These are phyloP conservation scores for Acanthamoeba healyi DNA, from an alignment of 208 protist species.

Conservation along the genomic window DNA sequence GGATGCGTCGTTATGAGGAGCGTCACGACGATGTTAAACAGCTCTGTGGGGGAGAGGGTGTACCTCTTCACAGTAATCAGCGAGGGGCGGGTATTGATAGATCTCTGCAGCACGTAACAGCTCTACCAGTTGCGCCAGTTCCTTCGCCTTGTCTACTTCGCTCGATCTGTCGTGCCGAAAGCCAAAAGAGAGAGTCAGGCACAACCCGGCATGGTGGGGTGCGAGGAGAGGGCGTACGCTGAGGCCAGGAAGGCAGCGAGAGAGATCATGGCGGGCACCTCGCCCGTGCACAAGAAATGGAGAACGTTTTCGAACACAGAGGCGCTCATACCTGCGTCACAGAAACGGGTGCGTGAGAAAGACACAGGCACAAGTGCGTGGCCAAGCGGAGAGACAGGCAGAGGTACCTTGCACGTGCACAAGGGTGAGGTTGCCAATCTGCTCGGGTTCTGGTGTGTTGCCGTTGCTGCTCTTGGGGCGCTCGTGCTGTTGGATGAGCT, in stretches of 20 bases:
- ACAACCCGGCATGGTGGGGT: too few relatives aligned
- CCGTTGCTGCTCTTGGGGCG: background rate
- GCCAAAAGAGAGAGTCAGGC: too few relatives aligned
- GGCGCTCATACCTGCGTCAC: background rate
- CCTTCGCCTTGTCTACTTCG: background rate
- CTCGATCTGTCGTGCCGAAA: slow-evolving; percentile 37
- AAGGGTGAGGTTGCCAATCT: slow-evolving; percentile 28
- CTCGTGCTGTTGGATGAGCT: slow-evolving; percentile 44
- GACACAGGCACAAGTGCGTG: too few relatives aligned
- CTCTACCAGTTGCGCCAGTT: slow-evolving; percentile 10
- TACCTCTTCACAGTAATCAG: slow-evolving; percentile 32
- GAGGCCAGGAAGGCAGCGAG: background rate
- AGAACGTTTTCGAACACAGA: slow-evolving; percentile 22
- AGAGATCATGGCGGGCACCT: background rate
- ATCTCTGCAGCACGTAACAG: slow-evolving; percentile 33
- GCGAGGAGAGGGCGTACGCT: background rate
- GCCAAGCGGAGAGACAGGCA: too few relatives aligned
- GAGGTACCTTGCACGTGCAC: slow-evolving; percentile 38
- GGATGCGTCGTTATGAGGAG: background rate
- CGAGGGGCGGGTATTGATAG: background rate
- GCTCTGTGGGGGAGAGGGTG: background rate
- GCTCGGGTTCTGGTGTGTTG: background rate
- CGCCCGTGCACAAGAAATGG: slow-evolving; percentile 5
- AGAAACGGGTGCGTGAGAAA: background rate
- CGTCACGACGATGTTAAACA: background rate